Evolutionary conservation across 768 basidiomycete species (phyloP).

Genomic region (Albatrellus ellisii): DNA sequence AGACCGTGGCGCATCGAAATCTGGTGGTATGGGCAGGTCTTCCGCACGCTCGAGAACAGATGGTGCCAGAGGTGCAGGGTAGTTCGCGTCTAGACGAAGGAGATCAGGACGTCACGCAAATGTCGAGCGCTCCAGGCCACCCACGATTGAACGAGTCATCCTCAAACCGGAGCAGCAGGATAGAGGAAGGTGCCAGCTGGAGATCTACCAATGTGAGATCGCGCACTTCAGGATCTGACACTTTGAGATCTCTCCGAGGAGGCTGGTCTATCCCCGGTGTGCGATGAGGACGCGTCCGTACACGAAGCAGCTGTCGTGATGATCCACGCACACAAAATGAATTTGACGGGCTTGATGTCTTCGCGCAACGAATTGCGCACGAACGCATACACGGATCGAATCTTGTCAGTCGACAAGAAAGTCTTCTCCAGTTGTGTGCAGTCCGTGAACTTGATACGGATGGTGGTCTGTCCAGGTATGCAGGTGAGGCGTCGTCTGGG

Average conservation of each 20-base stretch:
- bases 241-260: conserved; percentile 72
- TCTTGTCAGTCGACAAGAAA: conserved; percentile 71
- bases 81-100: conserved; percentile 30
- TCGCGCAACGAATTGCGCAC: conserved; percentile 59
- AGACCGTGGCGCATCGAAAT: conserved; percentile 19
- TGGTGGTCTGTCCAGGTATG: conserved; percentile 43
- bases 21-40: conserved; percentile 51
- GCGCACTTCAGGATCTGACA: conserved; percentile 62
- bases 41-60: conserved; percentile 43
- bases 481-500: not conserved
- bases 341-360: conserved; percentile 68
- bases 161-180: conserved; percentile 65
- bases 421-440: conserved; percentile 67
- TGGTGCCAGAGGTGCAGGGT: conserved; percentile 52
- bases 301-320: not conserved
- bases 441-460: conserved; percentile 73
- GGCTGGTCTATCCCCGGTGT: conserved; percentile 58
- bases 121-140: conserved; percentile 9
- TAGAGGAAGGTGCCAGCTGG: conserved; percentile 66
- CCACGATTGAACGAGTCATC: conserved; percentile 60
- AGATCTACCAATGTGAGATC: conserved; percentile 57
- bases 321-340: conserved; percentile 56
- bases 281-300: not conserved
- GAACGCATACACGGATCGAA: conserved; percentile 75
- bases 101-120: not conserved